phyloP scores from a whole-genome alignment of 192 early-diverging fungal species.

The Coemansia sp. region DNA sequence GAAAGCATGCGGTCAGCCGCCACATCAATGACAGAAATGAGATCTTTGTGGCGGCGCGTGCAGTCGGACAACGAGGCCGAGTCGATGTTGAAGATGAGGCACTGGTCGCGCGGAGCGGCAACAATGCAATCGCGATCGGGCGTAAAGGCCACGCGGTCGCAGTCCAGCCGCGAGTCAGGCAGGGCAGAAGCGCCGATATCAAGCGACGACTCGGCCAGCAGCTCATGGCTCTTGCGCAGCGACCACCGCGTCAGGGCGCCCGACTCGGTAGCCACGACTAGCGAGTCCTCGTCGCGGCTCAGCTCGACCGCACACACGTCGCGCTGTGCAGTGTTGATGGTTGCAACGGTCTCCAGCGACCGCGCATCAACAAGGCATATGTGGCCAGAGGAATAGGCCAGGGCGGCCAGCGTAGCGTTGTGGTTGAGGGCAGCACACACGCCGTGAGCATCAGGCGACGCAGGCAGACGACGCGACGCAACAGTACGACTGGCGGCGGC shows the following conservation, averaged over 20 bases:
- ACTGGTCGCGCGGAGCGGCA: slow-evolving; percentile 44
- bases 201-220: slow-evolving; percentile 46
- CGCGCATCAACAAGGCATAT: slow-evolving; percentile 42
- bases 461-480: slow-evolving; percentile 26
- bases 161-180: slow-evolving; percentile 37
- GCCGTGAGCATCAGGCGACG: slow-evolving; percentile 31
- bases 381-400: slow-evolving; percentile 39
- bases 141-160: slow-evolving; percentile 46
- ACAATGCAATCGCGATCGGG: slow-evolving; percentile 44
- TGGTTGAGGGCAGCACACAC: slow-evolving; percentile 52
- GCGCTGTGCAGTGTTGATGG: slow-evolving; percentile 32
- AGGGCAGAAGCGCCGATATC: slow-evolving; percentile 11
- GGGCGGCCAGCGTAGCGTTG: slow-evolving; percentile 45
- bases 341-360: slow-evolving; percentile 39
- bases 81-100: slow-evolving; percentile 52
- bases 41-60: slow-evolving; percentile 52
- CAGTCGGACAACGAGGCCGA: slow-evolving; percentile 47
- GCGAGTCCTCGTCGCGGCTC: slow-evolving; percentile 45
- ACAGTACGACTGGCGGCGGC: slow-evolving; percentile 29
- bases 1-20: slow-evolving; percentile 47
- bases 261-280: slow-evolving; percentile 39
- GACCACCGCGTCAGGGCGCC: slow-evolving; percentile 55
- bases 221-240: slow-evolving; percentile 32
- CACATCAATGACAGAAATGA: slow-evolving; percentile 46
- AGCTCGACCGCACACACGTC: slow-evolving; percentile 39